Evolutionary conservation across 768 basidiomycete genomes (phyloP).

Genomic region (Paxillus rubicundulus): DNA sequence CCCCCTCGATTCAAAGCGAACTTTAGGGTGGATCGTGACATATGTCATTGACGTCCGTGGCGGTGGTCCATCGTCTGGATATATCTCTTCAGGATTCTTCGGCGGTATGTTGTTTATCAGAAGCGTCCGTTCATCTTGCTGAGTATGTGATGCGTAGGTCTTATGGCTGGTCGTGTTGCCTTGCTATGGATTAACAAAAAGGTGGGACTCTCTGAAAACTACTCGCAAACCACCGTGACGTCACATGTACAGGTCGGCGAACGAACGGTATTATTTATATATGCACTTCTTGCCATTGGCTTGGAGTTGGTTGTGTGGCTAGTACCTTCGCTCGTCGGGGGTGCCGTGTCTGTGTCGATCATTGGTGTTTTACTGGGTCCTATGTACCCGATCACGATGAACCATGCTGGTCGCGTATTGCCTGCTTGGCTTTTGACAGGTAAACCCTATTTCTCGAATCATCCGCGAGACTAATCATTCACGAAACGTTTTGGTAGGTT

Average conservation of each 20-base stretch:
- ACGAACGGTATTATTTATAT: conserved; percentile 50
- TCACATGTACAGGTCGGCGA: conserved; percentile 46
- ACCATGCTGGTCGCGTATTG: conserved; percentile 62
- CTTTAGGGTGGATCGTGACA: conserved; percentile 68
- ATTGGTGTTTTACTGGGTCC: conserved; percentile 55
- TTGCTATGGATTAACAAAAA: conserved; percentile 56
- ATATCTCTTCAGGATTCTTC: conserved; percentile 55
- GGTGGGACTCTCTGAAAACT: conserved; percentile 23
- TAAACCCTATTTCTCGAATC: neutral
- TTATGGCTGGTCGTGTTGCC: conserved; percentile 53
- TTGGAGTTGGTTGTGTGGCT: conserved; percentile 60
- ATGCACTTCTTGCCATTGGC: conserved; percentile 50
- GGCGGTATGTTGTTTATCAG: conserved; percentile 39
- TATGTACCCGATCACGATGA: conserved; percentile 61
- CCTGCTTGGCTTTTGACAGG: conserved; percentile 68
- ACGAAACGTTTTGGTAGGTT: conserved; percentile 30
- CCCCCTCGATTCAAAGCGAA: neutral
- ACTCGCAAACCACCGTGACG: neutral
- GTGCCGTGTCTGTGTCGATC: conserved; percentile 54
- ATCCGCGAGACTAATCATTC: neutral
- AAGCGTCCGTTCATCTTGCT: neutral
- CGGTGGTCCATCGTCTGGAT: conserved; percentile 46
- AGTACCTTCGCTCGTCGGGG: conserved; percentile 49
- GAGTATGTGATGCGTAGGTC: conserved; percentile 37
- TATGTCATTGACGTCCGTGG: conserved; percentile 45